Percentiles rank a stretch among this genome's conserved stretches.
These are phyloP conservation scores for Paralagenidium karlingii DNA, from an alignment of 352 stramenopile species.

Conservation along the genomic window DNA sequence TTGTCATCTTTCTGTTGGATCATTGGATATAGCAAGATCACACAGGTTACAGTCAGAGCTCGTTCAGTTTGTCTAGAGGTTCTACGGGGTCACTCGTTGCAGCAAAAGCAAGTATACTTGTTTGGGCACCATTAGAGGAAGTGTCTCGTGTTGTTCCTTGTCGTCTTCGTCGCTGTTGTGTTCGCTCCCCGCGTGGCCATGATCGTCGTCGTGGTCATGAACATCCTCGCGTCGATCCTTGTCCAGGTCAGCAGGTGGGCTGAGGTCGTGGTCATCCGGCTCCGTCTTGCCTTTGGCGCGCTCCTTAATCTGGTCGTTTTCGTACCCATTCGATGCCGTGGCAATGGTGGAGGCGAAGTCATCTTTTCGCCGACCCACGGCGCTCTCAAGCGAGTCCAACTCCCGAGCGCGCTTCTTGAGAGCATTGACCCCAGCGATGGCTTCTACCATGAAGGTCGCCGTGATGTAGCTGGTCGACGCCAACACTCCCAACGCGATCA, in stretches of 20 bases:
- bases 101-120: slow-evolving; percentile 24
- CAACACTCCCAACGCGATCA: slow-evolving; percentile 37
- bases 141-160: slow-evolving; percentile 17
- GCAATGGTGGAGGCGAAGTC: slow-evolving; percentile 1
- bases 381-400: slow-evolving; percentile 11
- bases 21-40: background rate
- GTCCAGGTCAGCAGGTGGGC: too few species aligned
- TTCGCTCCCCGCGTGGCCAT: slow-evolving; percentile 13
- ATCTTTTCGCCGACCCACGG: background rate
- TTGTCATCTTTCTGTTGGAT: slow-evolving; percentile 29
- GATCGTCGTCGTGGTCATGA: slow-evolving; percentile 9
- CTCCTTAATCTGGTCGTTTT: too few species aligned
- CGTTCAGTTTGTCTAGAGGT: background rate
- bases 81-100: background rate
- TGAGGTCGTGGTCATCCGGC: too few species aligned
- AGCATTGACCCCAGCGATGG: slow-evolving; percentile 70
- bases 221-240: too few species aligned
- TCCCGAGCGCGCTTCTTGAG: slow-evolving; percentile 40
- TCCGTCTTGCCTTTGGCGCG: too few species aligned
- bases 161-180: slow-evolving; percentile 21
- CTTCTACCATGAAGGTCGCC: slow-evolving; percentile 77
- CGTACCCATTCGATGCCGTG: too few species aligned
- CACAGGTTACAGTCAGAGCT: background rate
- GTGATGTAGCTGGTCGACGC: slow-evolving; percentile 68
- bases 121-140: slow-evolving; percentile 61